Evolutionary conservation across 2,329 filamentous ascomycete species (phyloP), one percentile per base, ranked within the genome.

Genomic region (Albophoma yamanashiensis): DNA sequence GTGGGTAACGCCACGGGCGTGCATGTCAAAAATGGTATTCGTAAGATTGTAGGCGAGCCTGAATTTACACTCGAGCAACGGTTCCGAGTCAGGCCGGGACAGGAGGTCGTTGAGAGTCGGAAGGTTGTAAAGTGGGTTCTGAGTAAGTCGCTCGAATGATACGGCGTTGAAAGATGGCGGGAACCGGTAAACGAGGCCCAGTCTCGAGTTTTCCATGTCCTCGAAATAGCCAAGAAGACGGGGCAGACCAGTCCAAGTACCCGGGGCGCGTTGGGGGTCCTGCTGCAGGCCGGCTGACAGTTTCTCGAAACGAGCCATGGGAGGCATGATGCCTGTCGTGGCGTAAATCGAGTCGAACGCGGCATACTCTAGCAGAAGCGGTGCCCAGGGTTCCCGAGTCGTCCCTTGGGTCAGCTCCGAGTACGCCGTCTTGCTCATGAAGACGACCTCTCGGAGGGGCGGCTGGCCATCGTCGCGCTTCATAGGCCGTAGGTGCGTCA

Each of bases 171-270:
- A 88, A 11, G 81, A 78, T 1, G 82, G 79, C 1, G 89, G 89
- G 38, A 92, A 83, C 57, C 89, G 86, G 67, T 91, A 93, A 14
- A 93, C 81, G 14, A 93, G 77, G 6, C 89, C 89, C 59, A 91
- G 83, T 12, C 89, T 81, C 0, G 89, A 86, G 58, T 83, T 78
- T 22, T 84, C 81, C 58, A 88, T 79, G 66, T 92, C 89, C 69
- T 92, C 89, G 66, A 91, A 91, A 67, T 91, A 92, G 2, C 83
- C 85, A 15, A 88, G 73, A 53, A 88, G 74, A 27, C 81, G 79
- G 20, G 85, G 82, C 12, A 87, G 67, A 63, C 89, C 78, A 69
- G 81, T 86, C 78, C 81, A 89, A 2, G 86, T 80, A 31, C 75
- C 79, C 7, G 75, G 79, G 1, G 78, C 76, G 25, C 78, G 75